phyloP scores from a whole-genome alignment of 495 filamentous ascomycete genomes.

The Rostrohypoxylon terebratum region DNA sequence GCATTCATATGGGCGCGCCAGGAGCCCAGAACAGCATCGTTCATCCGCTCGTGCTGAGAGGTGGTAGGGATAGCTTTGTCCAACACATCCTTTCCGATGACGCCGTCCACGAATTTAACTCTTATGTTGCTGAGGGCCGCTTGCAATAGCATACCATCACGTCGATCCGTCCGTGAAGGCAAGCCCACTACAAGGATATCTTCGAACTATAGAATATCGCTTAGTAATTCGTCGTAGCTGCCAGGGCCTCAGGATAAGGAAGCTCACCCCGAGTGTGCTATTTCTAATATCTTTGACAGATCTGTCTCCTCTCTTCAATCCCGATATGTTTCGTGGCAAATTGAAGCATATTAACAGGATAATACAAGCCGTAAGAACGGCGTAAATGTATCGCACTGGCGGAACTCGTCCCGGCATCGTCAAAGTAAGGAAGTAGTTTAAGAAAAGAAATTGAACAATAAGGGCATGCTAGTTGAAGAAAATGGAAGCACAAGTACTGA shows the following conservation, averaged over 20 bases:
- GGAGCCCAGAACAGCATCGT: slow-evolving; percentile 33
- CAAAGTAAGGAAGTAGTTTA: neutral
- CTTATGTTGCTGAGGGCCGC: slow-evolving; percentile 60
- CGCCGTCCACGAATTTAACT: slow-evolving; percentile 63
- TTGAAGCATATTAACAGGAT: neutral
- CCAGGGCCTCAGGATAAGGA: no score
- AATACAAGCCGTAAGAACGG: neutral
- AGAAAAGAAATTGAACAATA: no score
- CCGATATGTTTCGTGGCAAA: neutral
- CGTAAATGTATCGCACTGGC: neutral
- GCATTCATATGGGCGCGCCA: slow-evolving; percentile 52
- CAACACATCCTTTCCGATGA: slow-evolving; percentile 50
- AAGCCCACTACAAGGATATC: slow-evolving; percentile 32
- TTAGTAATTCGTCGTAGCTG: no score
- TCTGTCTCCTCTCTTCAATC: neutral
- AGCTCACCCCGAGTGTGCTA: slow-evolving; percentile 1
- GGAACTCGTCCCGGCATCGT: neutral
- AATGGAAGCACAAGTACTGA: no score
- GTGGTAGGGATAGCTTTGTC: slow-evolving; percentile 53
- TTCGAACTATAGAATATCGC: slow-evolving; percentile 3
- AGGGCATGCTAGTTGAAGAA: no score
- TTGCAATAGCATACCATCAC: slow-evolving; percentile 62
- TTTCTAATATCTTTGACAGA: neutral
- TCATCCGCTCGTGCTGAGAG: slow-evolving; percentile 11
- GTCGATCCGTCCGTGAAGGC: slow-evolving; percentile 64